phyloP scores from a whole-genome alignment of 257 asterid genomes.

The Rehmannia glutinosa region DNA sequence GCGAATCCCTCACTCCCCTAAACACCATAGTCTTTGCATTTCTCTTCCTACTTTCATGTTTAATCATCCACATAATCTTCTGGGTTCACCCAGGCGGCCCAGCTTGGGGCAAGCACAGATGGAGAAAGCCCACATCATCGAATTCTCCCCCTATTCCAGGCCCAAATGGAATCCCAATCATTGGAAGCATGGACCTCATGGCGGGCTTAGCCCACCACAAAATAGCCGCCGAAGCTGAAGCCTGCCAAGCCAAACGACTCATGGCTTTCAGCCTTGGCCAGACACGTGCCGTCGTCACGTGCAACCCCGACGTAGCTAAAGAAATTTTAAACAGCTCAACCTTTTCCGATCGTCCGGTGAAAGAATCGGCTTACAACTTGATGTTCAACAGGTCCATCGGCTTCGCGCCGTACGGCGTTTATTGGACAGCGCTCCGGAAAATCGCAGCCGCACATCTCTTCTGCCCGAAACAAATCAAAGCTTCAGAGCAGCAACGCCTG shows the following conservation, averaged over 20 bases:
- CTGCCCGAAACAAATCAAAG: slow-evolving; percentile 53
- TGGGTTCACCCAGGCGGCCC: slow-evolving; percentile 86
- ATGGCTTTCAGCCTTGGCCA: slow-evolving; percentile 81
- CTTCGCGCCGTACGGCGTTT: slow-evolving; percentile 74
- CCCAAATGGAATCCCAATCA: slow-evolving; percentile 60
- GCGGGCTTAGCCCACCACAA: slow-evolving; percentile 72
- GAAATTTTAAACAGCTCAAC: slow-evolving; percentile 50
- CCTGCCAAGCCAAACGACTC: slow-evolving; percentile 46
- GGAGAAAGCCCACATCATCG: slow-evolving; percentile 20
- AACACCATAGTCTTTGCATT: slow-evolving; percentile 25
- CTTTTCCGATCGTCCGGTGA: slow-evolving; percentile 68
- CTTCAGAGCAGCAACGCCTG: slow-evolving; percentile 46
- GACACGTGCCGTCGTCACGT: slow-evolving; percentile 59
- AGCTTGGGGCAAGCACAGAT: slow-evolving; percentile 64
- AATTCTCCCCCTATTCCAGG: slow-evolving; percentile 53
- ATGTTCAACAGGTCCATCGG: slow-evolving; percentile 86
- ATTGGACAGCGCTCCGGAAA: slow-evolving; percentile 67
- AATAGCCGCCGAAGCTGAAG: slow-evolving; percentile 49
- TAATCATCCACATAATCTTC: slow-evolving; percentile 40
- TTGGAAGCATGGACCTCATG: slow-evolving; percentile 82
- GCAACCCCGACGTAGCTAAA: slow-evolving; percentile 57
- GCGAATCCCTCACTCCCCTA: slow-evolving; percentile 34
- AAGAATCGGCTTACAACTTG: slow-evolving; percentile 66
- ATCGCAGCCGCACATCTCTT: slow-evolving; percentile 62
- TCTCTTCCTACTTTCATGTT: slow-evolving; percentile 27